Evolutionary conservation across 2,329 filamentous ascomycete genomes (phyloP), one percentile per base, ranked within the genome.

Genomic region (Thielaviopsis musarum): DNA sequence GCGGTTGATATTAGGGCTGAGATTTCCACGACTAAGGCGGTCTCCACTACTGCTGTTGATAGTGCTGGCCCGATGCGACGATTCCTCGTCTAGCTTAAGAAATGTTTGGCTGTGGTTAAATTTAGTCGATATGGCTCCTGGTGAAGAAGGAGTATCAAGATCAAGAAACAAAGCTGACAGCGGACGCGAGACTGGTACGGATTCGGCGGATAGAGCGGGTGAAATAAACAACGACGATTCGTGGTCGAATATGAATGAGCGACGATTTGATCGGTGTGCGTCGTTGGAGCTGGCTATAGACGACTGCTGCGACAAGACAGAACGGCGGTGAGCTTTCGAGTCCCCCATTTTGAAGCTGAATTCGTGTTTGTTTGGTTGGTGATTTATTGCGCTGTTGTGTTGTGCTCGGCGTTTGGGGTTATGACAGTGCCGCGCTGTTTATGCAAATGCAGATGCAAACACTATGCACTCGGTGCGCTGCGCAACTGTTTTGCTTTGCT

Each of bases 171-270:
- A 55, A 9, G 52, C 45, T 10, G 60, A 59, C 2, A 51, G 34
- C 9, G 57, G 49, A 13, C 60, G 57, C 24, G 60, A 59, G 52
- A 56, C 55, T 1, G 60, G 48, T 10, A 51, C 21, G 2, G 60
- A 59, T 13, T 34, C 49, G 7, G 57, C 57, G 5, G 60, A 62
- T 2, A 62, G 57, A 7, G 60, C 57, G 4, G 60, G 60, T n/a
- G 60, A 62, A 45, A 62, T 59, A 19, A 59, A 59, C n/a, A 59
- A 48, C 1, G 60, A 62, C 21, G 60, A 62, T 24, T 62, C 60
- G 60, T 62, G 60, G 52, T 62, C 60, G 17, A 62, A 62, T 26
- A 59, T 58, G 17, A 58, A 48, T 2, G 59, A 61, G 7, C 60
- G 56, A 15, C 54, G 53, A 34, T 52, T 38, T 22, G 60, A 56